Conservation (phyloP, 768 basidiomycete species). For the Boletus vinaceobasis region DNA sequence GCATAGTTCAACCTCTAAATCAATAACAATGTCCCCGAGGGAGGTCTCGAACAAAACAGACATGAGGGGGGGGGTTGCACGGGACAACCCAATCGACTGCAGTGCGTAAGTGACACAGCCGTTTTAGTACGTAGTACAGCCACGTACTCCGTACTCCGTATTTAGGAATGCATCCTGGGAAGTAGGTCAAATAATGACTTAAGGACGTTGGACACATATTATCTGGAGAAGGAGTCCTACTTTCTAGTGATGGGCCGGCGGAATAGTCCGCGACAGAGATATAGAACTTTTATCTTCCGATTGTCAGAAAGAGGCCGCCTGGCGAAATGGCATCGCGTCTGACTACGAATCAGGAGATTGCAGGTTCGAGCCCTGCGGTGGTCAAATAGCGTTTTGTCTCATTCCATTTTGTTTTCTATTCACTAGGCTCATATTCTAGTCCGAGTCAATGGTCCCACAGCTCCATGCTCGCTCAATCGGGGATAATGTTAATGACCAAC, state of each 20-base stretch:
- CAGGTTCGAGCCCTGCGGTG: slow-evolving; percentile 91
- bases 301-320: slow-evolving; percentile 52
- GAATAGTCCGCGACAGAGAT: not conserved
- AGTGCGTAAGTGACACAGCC: no score
- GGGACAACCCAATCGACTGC: not conserved
- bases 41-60: slow-evolving; percentile 97
- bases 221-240: no score
- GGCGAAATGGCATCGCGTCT: slow-evolving; percentile 95
- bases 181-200: not conserved
- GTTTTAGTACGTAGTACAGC: not conserved
- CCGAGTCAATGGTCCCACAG: not conserved
- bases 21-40: slow-evolving; percentile 93
- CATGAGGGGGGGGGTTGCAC: slow-evolving; percentile 45
- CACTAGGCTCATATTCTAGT: not conserved
- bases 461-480: not conserved
- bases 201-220: not conserved
- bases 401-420: not conserved
- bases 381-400: slow-evolving; percentile 39
- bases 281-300: not conserved
- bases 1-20: slow-evolving; percentile 87
- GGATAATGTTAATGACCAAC: not conserved
- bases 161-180: not conserved
- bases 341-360: slow-evolving; percentile 95
- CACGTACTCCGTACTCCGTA: not conserved
- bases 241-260: no score